A percentile compares a stretch with the other conserved stretches of the same genome.
phyloP scores from a whole-genome alignment of 148 eudicot species.

The Polygonum aviculare region DNA sequence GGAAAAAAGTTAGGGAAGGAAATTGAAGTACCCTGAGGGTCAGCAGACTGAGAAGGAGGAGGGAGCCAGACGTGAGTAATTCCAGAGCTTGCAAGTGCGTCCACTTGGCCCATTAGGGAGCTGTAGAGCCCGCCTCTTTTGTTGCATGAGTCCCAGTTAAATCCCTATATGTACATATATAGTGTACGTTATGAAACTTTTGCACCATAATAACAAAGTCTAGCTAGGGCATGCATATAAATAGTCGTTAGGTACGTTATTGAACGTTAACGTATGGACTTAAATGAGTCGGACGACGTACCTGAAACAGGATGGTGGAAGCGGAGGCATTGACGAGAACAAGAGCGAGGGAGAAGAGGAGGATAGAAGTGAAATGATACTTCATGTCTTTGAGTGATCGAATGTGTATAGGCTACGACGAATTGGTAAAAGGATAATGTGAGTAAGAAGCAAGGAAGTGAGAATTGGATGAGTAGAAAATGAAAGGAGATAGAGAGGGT shows the following conservation, averaged over 20 bases:
- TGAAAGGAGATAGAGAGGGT: neutral
- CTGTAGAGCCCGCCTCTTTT: constrained; percentile 66
- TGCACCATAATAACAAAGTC: neutral
- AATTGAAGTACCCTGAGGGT: constrained; percentile 46
- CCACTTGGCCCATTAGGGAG: constrained; percentile 26
- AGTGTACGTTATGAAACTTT: neutral
- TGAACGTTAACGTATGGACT: neutral
- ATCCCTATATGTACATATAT: constrained; percentile 35
- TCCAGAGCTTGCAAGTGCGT: constrained; percentile 44
- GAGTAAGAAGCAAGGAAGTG: neutral
- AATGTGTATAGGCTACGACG: neutral
- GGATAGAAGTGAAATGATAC: neutral
- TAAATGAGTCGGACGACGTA: neutral
- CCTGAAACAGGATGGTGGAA: constrained; percentile 52
- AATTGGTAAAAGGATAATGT: neutral
- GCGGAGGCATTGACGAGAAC: constrained; percentile 2
- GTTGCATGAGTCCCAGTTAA: constrained; percentile 61
- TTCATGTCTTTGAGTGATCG: neutral
- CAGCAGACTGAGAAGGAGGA: constrained; percentile 58
- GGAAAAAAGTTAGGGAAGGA: too few relatives aligned
- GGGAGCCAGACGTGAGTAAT: constrained; percentile 85
- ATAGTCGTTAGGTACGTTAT: too few relatives aligned
- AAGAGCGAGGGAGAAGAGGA: neutral
- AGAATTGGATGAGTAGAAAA: neutral
- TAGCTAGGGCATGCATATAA: neutral